Evolutionary conservation across 2,329 filamentous ascomycete species (phyloP).

Genomic region (Pseudocercospora fijiensis): DNA sequence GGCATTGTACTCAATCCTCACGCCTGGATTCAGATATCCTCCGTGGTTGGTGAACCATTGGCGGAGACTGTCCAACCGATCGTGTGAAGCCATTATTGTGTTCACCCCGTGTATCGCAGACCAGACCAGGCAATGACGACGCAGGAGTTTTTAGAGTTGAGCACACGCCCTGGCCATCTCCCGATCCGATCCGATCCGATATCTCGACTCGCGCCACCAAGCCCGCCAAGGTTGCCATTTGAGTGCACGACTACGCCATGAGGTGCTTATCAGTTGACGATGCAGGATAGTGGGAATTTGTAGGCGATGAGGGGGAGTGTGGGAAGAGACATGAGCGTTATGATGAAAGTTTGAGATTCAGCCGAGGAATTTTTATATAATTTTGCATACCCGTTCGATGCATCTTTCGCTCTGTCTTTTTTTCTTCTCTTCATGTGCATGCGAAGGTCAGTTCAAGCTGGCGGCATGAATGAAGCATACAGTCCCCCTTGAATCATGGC

Average conservation of each 20-base stretch:
- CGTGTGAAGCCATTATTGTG: constrained; percentile 12
- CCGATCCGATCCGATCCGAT: constrained; percentile 9
- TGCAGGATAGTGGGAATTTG: constrained; percentile 12
- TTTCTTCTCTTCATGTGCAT: too few species aligned
- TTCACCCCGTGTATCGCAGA: background rate
- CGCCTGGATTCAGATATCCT: constrained; percentile 33
- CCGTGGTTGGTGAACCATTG: constrained; percentile 36
- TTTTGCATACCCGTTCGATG: background rate
- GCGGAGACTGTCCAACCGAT: constrained; percentile 27
- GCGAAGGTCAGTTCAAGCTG: constrained; percentile 53
- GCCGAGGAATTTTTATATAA: background rate
- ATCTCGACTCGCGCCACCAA: constrained; percentile 2
- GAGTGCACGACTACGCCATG: background rate
- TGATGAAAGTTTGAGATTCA: background rate
- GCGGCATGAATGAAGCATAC: constrained; percentile 87
- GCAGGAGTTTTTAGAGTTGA: background rate
- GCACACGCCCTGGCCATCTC: constrained; percentile 5
- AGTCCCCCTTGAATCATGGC: constrained; percentile 76
- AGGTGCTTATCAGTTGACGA: constrained; percentile 11
- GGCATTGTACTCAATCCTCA: constrained; percentile 29
- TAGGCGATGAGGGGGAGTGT: background rate
- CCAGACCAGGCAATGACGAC: background rate
- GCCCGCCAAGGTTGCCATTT: constrained; percentile 2
- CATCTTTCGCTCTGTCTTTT: too few species aligned
- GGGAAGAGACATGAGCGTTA: background rate